These are phyloP conservation scores for Alternaria metachromatica DNA, from an alignment of 2,329 filamentous ascomycete genomes.

Conservation along the genomic window DNA sequence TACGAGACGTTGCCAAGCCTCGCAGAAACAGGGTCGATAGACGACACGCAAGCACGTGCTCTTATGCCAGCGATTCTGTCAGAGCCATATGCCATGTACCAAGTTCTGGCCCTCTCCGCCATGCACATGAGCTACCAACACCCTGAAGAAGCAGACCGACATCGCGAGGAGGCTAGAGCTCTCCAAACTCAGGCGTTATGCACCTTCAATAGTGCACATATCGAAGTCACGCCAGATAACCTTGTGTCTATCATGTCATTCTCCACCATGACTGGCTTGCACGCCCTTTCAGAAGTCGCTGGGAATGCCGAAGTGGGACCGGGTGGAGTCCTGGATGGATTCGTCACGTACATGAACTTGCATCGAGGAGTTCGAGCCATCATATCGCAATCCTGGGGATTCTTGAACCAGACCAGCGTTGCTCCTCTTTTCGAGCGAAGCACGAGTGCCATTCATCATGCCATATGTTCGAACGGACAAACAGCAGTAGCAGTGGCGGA, in stretches of 20 bases:
- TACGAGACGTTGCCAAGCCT: conserved; percentile 18
- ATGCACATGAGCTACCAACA: background rate
- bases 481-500: background rate
- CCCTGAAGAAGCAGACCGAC: background rate
- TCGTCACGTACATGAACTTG: conserved; percentile 4
- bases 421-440: background rate
- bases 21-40: background rate
- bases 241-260: background rate
- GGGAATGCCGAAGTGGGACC: background rate
- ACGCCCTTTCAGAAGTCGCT: background rate
- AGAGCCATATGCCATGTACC: background rate
- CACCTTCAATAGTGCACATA: background rate
- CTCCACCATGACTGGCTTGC: background rate
- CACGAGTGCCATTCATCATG: background rate
- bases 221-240: background rate
- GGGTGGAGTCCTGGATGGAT: background rate
- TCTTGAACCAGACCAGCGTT: background rate
- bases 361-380: background rate
- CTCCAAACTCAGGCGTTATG: background rate
- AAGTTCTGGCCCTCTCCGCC: background rate
- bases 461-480: background rate
- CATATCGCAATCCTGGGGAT: background rate
- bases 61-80: background rate
- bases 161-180: background rate
- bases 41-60: conserved; percentile 2